Percentiles rank a stretch among this genome's conserved stretches.
Evolutionary conservation across 192 early-diverging fungal species (phyloP).

Genomic region (Dissophora globulifera): DNA sequence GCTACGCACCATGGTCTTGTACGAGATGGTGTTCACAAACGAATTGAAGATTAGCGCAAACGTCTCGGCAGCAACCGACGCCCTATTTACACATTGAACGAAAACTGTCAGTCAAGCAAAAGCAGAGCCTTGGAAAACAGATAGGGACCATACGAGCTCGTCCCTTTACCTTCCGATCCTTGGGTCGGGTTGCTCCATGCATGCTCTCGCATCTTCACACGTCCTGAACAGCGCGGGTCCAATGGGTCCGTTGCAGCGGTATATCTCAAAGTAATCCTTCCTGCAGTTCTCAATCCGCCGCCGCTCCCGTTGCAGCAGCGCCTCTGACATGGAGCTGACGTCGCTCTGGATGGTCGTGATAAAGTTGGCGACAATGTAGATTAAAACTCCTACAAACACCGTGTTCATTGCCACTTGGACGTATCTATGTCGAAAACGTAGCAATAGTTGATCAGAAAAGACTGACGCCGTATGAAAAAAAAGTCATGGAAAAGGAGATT

Average conservation of each 20-base stretch:
- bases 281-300: conserved; percentile 72
- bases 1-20: conserved; percentile 88
- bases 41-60: conserved; percentile 85
- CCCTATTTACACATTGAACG: conserved; percentile 50
- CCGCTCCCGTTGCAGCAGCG: conserved; percentile 56
- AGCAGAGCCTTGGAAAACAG: too few relatives aligned
- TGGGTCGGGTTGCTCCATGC: conserved; percentile 62
- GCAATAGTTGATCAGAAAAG: too few relatives aligned
- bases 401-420: conserved; percentile 78
- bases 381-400: conserved; percentile 64
- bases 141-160: too few relatives aligned
- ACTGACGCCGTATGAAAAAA: too few relatives aligned
- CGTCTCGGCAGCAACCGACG: conserved; percentile 83
- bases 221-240: conserved; percentile 66
- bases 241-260: conserved; percentile 61
- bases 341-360: conserved; percentile 78
- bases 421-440: too few relatives aligned
- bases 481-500: too few relatives aligned
- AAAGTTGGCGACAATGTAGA: conserved; percentile 75
- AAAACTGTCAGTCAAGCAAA: too few relatives aligned
- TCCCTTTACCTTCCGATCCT: conserved; percentile 69
- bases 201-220: conserved; percentile 75
- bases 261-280: conserved; percentile 68
- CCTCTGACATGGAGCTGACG: conserved; percentile 73
- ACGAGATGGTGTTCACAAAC: conserved; percentile 86